Base-by-base conservation (phyloP, 345 rosid species). In the Eutrema yunnanense region DNA sequence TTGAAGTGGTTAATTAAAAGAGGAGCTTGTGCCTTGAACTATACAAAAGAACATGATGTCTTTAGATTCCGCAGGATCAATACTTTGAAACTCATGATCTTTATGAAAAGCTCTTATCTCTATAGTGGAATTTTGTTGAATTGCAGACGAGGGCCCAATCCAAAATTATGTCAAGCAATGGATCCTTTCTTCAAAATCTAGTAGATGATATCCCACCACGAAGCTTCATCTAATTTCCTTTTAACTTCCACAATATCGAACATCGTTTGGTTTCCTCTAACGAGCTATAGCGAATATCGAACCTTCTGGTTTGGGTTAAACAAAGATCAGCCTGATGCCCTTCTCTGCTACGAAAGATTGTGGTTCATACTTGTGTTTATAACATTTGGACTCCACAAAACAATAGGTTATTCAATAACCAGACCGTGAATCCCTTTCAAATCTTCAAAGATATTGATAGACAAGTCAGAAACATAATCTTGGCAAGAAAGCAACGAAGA, bases 201-300 rank as follows among this genome's bases (percentile, higher is more conserved):
- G 63, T 86, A 86, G 51, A 82, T 76, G 48, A 82, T 76, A 53
- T 71, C 77, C 93, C 88, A 85, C 92, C 92, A 86, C 11, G 4
- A 88, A 5, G 66, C 48, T 14, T 83, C 68, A 38, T 26, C 38
- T 42, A 14, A 3, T 41, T 54, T 29, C 44, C 54, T 74, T 60
- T 68, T 68, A 40, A 76, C 84, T 70, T 86, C 90, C 63, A 81
- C 62, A 36, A 84, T 85, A 33, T 89, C 84, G 19, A 30, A 79
- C 26, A 72, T 58, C 85, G 76, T 53, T 85, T n/a, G n/a, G n/a
- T n/a, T n/a, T n/a, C n/a, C n/a, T n/a, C n/a, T n/a, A n/a, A n/a
- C n/a, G n/a, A n/a, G n/a, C n/a, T n/a, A n/a, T n/a, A n/a, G n/a
- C n/a, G n/a, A n/a, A n/a, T n/a, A n/a, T n/a, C n/a, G n/a, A n/a